Percentiles rank a stretch among this genome's conserved stretches.
These are phyloP conservation scores for Roridomyces roridus DNA, from an alignment of 768 basidiomycete genomes.

Conservation along the genomic window DNA sequence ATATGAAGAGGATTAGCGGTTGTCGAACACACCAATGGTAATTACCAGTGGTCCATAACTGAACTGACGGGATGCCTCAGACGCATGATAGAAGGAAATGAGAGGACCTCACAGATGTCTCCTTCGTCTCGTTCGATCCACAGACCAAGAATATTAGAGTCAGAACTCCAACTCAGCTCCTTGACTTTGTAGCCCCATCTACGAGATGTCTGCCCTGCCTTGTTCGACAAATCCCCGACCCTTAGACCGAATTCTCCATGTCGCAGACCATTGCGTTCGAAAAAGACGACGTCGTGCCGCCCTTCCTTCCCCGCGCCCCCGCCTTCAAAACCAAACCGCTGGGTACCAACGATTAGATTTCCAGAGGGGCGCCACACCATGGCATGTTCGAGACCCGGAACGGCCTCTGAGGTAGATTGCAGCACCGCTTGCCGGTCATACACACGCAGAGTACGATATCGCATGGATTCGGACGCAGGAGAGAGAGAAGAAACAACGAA, in stretches of 20 bases:
- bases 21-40: conserved; percentile 78
- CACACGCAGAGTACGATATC: conserved; percentile 69
- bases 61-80: conserved; percentile 57
- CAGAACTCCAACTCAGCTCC: conserved; percentile 86
- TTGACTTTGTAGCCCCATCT: conserved; percentile 75
- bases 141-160: conserved; percentile 83
- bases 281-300: conserved; percentile 88
- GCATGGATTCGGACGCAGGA: conserved; percentile 36
- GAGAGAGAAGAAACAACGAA: conserved; percentile 86
- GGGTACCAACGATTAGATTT: conserved; percentile 80
- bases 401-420: conserved; percentile 84
- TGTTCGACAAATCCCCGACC: conserved; percentile 36
- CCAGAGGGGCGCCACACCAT: conserved; percentile 90
- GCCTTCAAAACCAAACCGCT: conserved; percentile 81
- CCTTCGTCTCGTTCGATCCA: conserved; percentile 77
- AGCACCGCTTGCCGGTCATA: conserved; percentile 78
- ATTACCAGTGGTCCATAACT: conserved; percentile 94
- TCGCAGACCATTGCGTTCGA: conserved; percentile 92
- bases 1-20: background rate
- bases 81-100: background rate
- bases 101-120: conserved; percentile 70
- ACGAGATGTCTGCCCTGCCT: conserved; percentile 43
- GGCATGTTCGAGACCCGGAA: conserved; percentile 81
- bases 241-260: conserved; percentile 86
- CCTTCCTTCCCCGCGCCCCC: conserved; percentile 70